These are phyloP conservation scores for Cryptosporidium meleagridis DNA, from an alignment of 169 alveolate species.

Conservation along the genomic window DNA sequence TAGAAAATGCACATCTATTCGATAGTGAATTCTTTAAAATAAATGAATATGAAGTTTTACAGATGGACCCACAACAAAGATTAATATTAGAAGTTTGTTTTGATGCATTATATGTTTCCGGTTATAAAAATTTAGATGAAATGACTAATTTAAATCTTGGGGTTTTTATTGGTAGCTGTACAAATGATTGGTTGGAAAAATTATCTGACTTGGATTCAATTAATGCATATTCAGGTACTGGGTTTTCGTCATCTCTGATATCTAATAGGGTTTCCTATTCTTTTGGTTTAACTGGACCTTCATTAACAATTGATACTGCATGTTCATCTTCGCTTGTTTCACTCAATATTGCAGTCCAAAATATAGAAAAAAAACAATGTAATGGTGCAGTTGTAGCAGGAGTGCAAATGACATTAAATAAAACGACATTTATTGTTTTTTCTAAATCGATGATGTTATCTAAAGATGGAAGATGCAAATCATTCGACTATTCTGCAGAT, in stretches of 20 bases:
- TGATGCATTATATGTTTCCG: slow-evolving; percentile 77
- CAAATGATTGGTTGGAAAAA: slow-evolving; percentile 79
- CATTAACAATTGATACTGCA: slow-evolving; percentile 71
- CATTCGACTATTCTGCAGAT: slow-evolving; percentile 82
- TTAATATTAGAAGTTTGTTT: slow-evolving; percentile 81
- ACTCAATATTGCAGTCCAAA: slow-evolving; percentile 51
- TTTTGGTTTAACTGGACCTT: slow-evolving; percentile 54
- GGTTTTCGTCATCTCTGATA: slow-evolving; percentile 76
- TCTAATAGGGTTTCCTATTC: slow-evolving; percentile 58
- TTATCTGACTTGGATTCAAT: slow-evolving; percentile 55
- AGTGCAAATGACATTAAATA: slow-evolving; percentile 74
- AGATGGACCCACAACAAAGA: slow-evolving; percentile 86
- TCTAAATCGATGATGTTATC: slow-evolving; percentile 81
- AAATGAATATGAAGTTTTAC: slow-evolving; percentile 74
- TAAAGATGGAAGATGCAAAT: slow-evolving; percentile 81
- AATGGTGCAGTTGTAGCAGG: slow-evolving; percentile 79
- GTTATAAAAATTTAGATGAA: slow-evolving; percentile 32
- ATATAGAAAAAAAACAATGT: slow-evolving; percentile 33
- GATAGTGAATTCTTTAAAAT: slow-evolving; percentile 74
- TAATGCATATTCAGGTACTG: slow-evolving; percentile 80
- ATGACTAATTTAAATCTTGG: slow-evolving; percentile 73
- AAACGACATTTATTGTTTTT: slow-evolving; percentile 75
- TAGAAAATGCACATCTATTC: slow-evolving; percentile 75
- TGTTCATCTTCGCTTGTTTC: slow-evolving; percentile 68
- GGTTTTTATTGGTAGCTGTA: slow-evolving; percentile 81